These are phyloP conservation scores for Diutina scorzettiae DNA, from an alignment of 1,139 yeast species.

Conservation along the genomic window DNA sequence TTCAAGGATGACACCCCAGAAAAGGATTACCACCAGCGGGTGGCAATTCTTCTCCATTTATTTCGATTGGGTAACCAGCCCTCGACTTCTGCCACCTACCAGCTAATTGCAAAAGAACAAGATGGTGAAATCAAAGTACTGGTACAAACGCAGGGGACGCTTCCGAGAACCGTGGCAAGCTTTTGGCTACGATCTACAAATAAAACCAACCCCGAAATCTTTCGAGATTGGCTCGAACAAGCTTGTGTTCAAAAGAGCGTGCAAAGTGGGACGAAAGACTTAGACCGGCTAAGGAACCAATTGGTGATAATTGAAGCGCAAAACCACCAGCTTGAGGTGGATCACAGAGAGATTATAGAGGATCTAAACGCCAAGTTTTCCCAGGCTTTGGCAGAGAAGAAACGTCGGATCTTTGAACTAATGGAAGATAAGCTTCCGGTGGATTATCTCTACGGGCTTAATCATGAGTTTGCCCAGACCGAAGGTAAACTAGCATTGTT, in stretches of 20 bases:
- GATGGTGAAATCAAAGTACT: neutral
- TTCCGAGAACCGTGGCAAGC: neutral
- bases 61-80: neutral
- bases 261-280: neutral
- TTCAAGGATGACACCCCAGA: neutral
- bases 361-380: conserved; percentile 28
- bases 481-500: neutral
- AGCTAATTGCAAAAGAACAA: neutral
- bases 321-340: conserved; percentile 13
- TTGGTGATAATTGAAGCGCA: conserved; percentile 9
- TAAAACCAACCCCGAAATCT: neutral
- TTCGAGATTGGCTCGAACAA: neutral
- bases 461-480: conserved; percentile 12
- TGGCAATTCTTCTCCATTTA: neutral
- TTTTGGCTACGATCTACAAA: neutral
- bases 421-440: conserved; percentile 9
- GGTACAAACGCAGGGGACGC: neutral
- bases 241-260: neutral
- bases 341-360: conserved; percentile 17
- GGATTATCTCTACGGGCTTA: conserved; percentile 14
- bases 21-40: neutral
- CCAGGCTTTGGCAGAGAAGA: conserved; percentile 24
- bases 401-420: conserved; percentile 24
- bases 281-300: neutral
- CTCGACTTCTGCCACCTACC: neutral